A percentile compares a stretch with the other conserved stretches of the same genome.
These are phyloP conservation scores for Globisporangium viniferum DNA, from an alignment of 352 stramenopile species.

Conservation along the genomic window DNA sequence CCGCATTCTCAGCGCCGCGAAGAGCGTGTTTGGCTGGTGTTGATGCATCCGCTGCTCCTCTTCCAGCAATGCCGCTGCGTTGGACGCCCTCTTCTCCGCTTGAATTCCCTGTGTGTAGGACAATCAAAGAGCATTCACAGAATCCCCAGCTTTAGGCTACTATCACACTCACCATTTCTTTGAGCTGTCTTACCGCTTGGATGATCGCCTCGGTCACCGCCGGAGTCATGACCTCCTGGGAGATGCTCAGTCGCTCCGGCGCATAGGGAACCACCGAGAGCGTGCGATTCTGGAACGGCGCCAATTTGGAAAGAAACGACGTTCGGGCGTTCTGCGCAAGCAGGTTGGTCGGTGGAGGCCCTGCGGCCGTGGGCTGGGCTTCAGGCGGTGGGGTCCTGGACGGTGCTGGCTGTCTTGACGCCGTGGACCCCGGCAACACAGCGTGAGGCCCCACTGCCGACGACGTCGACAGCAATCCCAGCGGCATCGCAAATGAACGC, in stretches of 20 bases:
- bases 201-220: constrained; percentile 42
- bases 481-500: not conserved
- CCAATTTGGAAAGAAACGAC: constrained; percentile 51
- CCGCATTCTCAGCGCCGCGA: constrained; percentile 56
- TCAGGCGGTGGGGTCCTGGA: constrained; percentile 1
- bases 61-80: not conserved
- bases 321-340: constrained; percentile 19
- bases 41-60: not conserved
- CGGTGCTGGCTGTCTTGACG: not conserved
- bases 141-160: not conserved
- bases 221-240: constrained; percentile 41
- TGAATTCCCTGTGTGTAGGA: constrained; percentile 10
- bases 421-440: not conserved
- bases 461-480: not conserved
- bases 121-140: not conserved
- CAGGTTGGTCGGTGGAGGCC: not conserved
- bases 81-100: constrained; percentile 14
- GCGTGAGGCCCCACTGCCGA: not conserved
- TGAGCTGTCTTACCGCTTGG: constrained; percentile 26
- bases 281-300: constrained; percentile 33
- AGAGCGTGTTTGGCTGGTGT: constrained; percentile 41
- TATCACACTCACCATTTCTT: too few relatives aligned
- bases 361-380: not conserved
- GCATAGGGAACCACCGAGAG: constrained; percentile 63
- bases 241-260: constrained; percentile 64